phyloP scores from a whole-genome alignment of 805 yeast species.

The Alloascoidea hylecoeti region DNA sequence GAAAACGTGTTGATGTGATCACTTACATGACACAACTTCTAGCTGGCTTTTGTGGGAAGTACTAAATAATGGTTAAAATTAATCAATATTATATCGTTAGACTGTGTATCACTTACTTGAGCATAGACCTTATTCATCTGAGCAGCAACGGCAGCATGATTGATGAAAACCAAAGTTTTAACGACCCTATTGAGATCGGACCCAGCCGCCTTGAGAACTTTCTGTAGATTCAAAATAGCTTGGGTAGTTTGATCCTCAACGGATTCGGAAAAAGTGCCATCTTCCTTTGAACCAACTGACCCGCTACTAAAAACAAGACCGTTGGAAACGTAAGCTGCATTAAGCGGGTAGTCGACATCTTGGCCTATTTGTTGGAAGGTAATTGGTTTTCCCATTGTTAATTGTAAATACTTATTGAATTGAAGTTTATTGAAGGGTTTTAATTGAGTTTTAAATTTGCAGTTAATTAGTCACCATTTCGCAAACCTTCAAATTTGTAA shows the following conservation, averaged over 20 bases:
- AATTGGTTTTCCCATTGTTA: too few relatives aligned
- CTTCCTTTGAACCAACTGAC: constrained; percentile 27
- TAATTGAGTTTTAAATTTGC: too few relatives aligned
- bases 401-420: too few relatives aligned
- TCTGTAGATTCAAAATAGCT: constrained; percentile 28
- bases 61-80: not conserved
- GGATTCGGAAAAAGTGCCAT: constrained; percentile 24
- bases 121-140: constrained; percentile 30
- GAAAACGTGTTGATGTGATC: not conserved
- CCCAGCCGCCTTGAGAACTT: constrained; percentile 27
- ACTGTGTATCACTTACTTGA: not conserved
- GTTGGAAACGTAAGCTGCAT: constrained; percentile 26
- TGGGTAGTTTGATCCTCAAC: constrained; percentile 29
- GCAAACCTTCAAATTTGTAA: too few relatives aligned
- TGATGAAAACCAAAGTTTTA: constrained; percentile 35
- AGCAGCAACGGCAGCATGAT: constrained; percentile 25
- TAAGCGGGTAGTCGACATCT: too few relatives aligned
- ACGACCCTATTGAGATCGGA: constrained; percentile 29
- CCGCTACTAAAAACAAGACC: constrained; percentile 36
- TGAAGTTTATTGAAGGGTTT: too few relatives aligned
- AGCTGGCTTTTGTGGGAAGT: not conserved
- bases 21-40: not conserved
- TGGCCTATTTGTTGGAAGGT: too few relatives aligned
- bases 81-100: too few relatives aligned
- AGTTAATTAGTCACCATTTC: too few relatives aligned